Conservation (phyloP, 306 rosid genomes). For the Myrica gale region DNA sequence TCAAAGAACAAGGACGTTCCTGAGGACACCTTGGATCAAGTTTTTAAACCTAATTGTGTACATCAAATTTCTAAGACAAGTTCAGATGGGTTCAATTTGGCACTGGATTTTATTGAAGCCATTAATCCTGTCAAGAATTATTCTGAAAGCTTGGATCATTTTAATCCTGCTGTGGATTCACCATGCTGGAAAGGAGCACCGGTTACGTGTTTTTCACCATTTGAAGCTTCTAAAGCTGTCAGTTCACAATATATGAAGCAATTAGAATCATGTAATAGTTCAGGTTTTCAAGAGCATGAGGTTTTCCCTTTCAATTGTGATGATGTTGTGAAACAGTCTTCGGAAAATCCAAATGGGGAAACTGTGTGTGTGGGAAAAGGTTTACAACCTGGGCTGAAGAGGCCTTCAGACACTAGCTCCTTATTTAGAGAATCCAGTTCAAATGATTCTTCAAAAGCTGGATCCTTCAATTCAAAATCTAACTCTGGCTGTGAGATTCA, state of each 20-base stretch:
- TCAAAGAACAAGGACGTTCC: slow-evolving; percentile 31
- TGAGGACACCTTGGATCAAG: slow-evolving; percentile 34
- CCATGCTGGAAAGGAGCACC: slow-evolving; percentile 98
- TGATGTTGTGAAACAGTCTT: slow-evolving; percentile 33
- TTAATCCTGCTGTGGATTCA: slow-evolving; percentile 78
- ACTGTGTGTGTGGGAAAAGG: slow-evolving; percentile 39
- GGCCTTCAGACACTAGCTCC: slow-evolving; percentile 33
- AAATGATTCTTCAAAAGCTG: slow-evolving; percentile 36
- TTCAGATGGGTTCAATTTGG: slow-evolving; percentile 42
- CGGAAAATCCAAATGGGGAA: slow-evolving; percentile 38
- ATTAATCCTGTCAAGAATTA: slow-evolving; percentile 47
- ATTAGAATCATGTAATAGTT: slow-evolving; percentile 31
- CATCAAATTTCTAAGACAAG: slow-evolving; percentile 35
- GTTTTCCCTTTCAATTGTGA: slow-evolving; percentile 26
- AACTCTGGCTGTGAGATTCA: slow-evolving; percentile 36
- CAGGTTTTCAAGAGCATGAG: slow-evolving; percentile 39
- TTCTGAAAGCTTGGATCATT: slow-evolving; percentile 55
- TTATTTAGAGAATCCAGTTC: slow-evolving; percentile 37
- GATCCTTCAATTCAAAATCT: slow-evolving; percentile 32
- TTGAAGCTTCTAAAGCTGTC: slow-evolving; percentile 38
- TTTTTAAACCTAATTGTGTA: slow-evolving; percentile 40
- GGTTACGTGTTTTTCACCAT: slow-evolving; percentile 40
- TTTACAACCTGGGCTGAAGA: slow-evolving; percentile 36
- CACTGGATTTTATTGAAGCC: slow-evolving; percentile 38
- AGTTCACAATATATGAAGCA: slow-evolving; percentile 36